Evolutionary conservation across 805 yeast genomes (phyloP), one percentile per base, ranked within the genome.

Genomic region (Kluyveromyces aestuarii): DNA sequence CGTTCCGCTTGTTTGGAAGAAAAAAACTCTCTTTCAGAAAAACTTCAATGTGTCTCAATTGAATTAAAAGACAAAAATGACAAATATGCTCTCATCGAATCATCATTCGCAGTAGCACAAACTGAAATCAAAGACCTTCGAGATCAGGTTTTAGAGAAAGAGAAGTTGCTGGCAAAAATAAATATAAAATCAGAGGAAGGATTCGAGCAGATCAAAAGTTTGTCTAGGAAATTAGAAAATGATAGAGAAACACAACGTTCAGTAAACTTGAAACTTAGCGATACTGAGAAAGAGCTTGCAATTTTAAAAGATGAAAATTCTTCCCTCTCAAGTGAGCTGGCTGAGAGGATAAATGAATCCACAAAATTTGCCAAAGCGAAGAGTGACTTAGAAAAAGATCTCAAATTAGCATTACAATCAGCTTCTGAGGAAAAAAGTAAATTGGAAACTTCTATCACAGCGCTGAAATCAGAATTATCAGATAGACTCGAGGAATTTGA

Each of bases 401-500:
- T 30, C 35, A 48, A 51, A 27, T 38, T 45, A 8, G 45, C 67
- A 10, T 66, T 21, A 21, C n/a, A 38, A 16, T 40, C 17, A 11
- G 45, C 67, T 9, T 66, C 70, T 40, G 48, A 46, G 5, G 69
- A 68, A 30, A 57, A 71, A 7, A 37, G 49, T 9, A 39, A 46
- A 0, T 55, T 73, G 46, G 64, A 66, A 27, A 51, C 55, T 1
- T 18, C 16, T 2, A 6, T 43, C 16, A 10, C 38, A 30, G 8
- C n/a, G 10, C 6, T n/a, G 14, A 35, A n/a, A 33, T 8, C 8
- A 25, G 68, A 71, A 1, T 52, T 79, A 42, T 66, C 66, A 18
- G 55, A 55, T 18, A 77, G 74, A 51, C 54, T 54, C 0, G 52
- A 62, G 38, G 80, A 73, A 37, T 71, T 79, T 49, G 83, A 78